Evolutionary conservation across 2,329 filamentous ascomycete genomes (phyloP).

Genomic region (Colletotrichum siamense): DNA sequence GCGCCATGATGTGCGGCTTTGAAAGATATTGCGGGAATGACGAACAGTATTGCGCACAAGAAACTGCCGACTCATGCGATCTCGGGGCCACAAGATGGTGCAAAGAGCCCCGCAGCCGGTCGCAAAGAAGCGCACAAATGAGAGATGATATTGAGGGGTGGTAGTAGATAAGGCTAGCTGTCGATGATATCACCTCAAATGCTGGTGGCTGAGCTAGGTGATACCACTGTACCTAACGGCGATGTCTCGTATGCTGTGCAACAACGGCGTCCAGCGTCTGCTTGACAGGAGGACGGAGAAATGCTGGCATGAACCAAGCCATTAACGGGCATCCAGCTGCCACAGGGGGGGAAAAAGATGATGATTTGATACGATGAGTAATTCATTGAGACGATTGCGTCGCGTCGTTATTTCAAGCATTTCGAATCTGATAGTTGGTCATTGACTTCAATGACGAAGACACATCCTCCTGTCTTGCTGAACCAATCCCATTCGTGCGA

Average conservation of each 20-base stretch:
- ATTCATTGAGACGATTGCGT: background rate
- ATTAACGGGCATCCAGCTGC: background rate
- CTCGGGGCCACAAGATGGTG: background rate
- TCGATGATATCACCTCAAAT: background rate
- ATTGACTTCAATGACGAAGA: background rate
- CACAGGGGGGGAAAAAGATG: background rate
- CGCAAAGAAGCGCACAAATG: background rate
- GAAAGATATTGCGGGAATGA: background rate
- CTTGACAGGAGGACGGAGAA: background rate
- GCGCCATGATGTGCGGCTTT: background rate
- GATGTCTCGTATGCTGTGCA: background rate
- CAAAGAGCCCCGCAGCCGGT: background rate
- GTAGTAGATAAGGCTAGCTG: background rate
- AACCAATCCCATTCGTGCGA: background rate
- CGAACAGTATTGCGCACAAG: background rate
- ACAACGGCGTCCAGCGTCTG: background rate
- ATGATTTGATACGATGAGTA: background rate
- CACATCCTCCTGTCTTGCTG: background rate
- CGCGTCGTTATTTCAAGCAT: background rate
- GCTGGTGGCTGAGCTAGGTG: background rate
- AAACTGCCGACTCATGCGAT: background rate
- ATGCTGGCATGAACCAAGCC: background rate
- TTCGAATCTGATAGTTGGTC: accelerated
- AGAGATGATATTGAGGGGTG: background rate
- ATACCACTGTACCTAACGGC: background rate